Evolutionary conservation across 1,139 yeast species (phyloP).

Genomic region (Taphrina sp.): DNA sequence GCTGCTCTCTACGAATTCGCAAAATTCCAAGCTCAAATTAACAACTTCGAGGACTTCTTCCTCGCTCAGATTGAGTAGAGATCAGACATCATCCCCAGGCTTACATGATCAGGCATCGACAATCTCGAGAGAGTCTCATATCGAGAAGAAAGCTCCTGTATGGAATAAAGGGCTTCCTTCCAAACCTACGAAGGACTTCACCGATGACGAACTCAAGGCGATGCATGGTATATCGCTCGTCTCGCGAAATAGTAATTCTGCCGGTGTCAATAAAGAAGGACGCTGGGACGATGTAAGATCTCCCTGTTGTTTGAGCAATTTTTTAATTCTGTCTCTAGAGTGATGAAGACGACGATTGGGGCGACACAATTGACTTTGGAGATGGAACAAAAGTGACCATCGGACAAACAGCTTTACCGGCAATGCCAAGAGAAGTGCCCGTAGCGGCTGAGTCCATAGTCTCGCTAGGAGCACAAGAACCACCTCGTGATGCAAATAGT

Average conservation of each 20-base stretch:
- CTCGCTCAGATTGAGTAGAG: constrained; percentile 4
- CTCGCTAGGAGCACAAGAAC: neutral
- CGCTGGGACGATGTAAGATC: constrained; percentile 34
- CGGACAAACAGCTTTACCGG: constrained; percentile 14
- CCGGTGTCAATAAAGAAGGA: constrained; percentile 18
- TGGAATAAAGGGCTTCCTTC: constrained; percentile 28
- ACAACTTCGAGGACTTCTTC: constrained; percentile 22
- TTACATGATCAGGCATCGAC: constrained; percentile 1
- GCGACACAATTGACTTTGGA: constrained; percentile 41
- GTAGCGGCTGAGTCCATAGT: neutral
- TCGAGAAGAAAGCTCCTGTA: constrained; percentile 25
- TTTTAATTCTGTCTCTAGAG: constrained; percentile 6
- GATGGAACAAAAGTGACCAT: constrained; percentile 41
- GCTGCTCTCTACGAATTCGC: neutral
- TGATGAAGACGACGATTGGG: constrained; percentile 46
- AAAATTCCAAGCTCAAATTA: constrained; percentile 22
- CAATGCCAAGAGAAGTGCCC: neutral
- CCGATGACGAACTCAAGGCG: constrained; percentile 33
- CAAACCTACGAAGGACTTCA: constrained; percentile 26
- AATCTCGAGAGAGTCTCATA: neutral
- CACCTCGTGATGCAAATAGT: neutral
- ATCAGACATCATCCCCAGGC: constrained; percentile 5
- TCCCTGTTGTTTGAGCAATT: neutral
- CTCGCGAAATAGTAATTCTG: constrained; percentile 16
- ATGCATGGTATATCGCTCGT: constrained; percentile 33